phyloP scores from a whole-genome alignment of 2,329 filamentous ascomycete genomes.

The Xylaria sp. region DNA sequence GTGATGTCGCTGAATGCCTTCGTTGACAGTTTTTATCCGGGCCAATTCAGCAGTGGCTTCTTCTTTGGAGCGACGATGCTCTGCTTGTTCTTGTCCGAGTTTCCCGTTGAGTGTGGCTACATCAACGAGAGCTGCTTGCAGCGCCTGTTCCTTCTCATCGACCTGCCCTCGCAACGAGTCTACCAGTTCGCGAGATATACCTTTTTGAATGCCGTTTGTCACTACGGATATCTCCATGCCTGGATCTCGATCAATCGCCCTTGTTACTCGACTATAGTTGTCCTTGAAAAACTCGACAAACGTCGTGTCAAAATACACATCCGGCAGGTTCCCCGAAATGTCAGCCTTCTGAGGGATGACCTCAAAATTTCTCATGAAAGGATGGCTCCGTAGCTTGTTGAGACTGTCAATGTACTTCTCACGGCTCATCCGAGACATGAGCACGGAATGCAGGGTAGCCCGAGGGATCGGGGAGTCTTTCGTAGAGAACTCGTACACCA shows the following conservation, averaged over 20 bases:
- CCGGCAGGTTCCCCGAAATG: slow-evolving; percentile 61
- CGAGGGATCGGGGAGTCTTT: slow-evolving; percentile 92
- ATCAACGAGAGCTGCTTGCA: slow-evolving; percentile 52
- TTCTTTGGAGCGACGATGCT: slow-evolving; percentile 69
- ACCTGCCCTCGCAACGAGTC: slow-evolving; percentile 80
- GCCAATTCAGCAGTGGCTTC: slow-evolving; percentile 55
- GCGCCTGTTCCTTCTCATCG: slow-evolving; percentile 65
- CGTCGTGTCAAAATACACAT: slow-evolving; percentile 81
- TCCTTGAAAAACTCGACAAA: slow-evolving; percentile 97
- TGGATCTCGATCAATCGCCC: slow-evolving; percentile 89
- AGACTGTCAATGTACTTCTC: slow-evolving; percentile 87
- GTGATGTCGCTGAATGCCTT: slow-evolving; percentile 71
- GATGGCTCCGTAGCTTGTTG: slow-evolving; percentile 74
- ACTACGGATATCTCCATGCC: slow-evolving; percentile 82
- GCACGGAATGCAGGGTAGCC: slow-evolving; percentile 75
- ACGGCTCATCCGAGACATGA: slow-evolving; percentile 76
- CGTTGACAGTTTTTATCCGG: slow-evolving; percentile 67
- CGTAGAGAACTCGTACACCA: slow-evolving; percentile 95
- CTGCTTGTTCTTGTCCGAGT: slow-evolving; percentile 72
- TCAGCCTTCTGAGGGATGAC: slow-evolving; percentile 73
- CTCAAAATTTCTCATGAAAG: slow-evolving; percentile 85
- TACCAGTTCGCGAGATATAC: slow-evolving; percentile 90
- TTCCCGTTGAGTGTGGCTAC: slow-evolving; percentile 53
- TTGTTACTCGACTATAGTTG: slow-evolving; percentile 83
- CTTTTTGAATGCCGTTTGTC: slow-evolving; percentile 79